Evolutionary conservation across 2,329 filamentous ascomycete genomes (phyloP).

Genomic region (Fusarium chlamydosporum): DNA sequence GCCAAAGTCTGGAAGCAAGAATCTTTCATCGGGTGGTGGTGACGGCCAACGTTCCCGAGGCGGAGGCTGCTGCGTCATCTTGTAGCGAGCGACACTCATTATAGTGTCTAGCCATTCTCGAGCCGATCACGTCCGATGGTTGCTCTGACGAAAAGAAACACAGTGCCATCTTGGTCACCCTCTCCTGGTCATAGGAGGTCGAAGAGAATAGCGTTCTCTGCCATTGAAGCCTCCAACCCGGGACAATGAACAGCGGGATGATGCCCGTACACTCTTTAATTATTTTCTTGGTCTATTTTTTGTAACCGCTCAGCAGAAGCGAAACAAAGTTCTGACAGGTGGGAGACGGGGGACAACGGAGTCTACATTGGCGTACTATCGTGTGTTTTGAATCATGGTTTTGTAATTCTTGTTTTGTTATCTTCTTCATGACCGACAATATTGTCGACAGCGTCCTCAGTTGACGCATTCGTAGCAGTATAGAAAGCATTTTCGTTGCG

Average conservation of each 20-base stretch:
- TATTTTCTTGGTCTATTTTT: slow-evolving; percentile 44
- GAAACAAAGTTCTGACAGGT: slow-evolving; percentile 44
- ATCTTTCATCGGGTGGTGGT: slow-evolving; percentile 58
- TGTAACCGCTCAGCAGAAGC: slow-evolving; percentile 44
- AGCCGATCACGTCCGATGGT: slow-evolving; percentile 13
- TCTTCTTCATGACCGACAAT: slow-evolving; percentile 19
- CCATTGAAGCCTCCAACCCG: slow-evolving; percentile 9
- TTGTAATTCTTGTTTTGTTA: slow-evolving; percentile 45
- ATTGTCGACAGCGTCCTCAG: slow-evolving; percentile 34
- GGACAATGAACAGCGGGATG: slow-evolving; percentile 15
- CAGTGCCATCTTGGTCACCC: slow-evolving; percentile 9
- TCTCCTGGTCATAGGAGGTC: slow-evolving; percentile 18
- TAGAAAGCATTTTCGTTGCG: slow-evolving; percentile 34
- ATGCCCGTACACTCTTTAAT: slow-evolving; percentile 38
- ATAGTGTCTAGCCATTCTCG: slow-evolving; percentile 19
- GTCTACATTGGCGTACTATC: slow-evolving; percentile 50
- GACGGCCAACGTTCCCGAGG: slow-evolving; percentile 60
- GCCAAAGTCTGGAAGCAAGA: slow-evolving; percentile 74
- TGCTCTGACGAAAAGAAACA: slow-evolving; percentile 17
- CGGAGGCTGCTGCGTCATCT: slow-evolving; percentile 66
- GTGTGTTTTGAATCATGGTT: slow-evolving; percentile 50
- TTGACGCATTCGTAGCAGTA: slow-evolving; percentile 55
- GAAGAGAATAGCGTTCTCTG: slow-evolving; percentile 14
- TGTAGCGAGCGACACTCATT: slow-evolving; percentile 53
- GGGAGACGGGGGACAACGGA: slow-evolving; percentile 50